Conservation (phyloP, 331 rosid species). For the Malus hybrid region DNA sequence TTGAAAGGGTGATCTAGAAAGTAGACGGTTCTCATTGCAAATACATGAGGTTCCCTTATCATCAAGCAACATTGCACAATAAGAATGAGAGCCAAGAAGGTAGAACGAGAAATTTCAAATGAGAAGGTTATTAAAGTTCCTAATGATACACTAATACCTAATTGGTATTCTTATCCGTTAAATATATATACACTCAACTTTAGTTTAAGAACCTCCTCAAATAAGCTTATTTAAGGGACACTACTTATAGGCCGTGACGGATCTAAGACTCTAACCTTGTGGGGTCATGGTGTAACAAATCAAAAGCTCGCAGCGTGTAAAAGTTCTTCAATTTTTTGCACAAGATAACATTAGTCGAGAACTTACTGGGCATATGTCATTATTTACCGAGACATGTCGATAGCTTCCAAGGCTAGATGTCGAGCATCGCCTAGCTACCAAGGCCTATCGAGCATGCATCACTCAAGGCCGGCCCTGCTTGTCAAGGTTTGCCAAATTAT, state of each 20-base stretch:
- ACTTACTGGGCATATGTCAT: not conserved
- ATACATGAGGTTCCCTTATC: not conserved
- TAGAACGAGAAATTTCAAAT: not conserved
- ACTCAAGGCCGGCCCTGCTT: not conserved
- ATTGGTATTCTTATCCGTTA: not conserved
- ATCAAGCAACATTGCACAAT: not conserved
- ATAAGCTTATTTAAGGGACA: not conserved
- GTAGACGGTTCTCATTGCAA: not conserved
- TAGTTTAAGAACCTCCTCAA: no score
- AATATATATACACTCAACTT: not conserved
- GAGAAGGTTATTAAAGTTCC: not conserved
- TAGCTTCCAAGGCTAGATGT: not conserved
- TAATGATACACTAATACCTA: no score
- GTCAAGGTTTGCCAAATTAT: not conserved
- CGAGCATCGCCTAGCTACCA: not conserved
- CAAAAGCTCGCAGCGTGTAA: not conserved
- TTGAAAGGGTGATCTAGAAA: not conserved
- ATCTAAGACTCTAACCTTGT: not conserved
- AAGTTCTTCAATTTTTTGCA: not conserved
- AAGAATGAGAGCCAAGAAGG: not conserved
- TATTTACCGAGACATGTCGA: not conserved
- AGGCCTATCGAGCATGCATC: not conserved
- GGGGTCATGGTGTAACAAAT: not conserved
- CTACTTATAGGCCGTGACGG: no score
- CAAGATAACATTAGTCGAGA: not conserved